Percentiles rank a stretch among this genome's conserved stretches.
Conservation (phyloP, 331 rosid species). For the Spiraea crenata region DNA sequence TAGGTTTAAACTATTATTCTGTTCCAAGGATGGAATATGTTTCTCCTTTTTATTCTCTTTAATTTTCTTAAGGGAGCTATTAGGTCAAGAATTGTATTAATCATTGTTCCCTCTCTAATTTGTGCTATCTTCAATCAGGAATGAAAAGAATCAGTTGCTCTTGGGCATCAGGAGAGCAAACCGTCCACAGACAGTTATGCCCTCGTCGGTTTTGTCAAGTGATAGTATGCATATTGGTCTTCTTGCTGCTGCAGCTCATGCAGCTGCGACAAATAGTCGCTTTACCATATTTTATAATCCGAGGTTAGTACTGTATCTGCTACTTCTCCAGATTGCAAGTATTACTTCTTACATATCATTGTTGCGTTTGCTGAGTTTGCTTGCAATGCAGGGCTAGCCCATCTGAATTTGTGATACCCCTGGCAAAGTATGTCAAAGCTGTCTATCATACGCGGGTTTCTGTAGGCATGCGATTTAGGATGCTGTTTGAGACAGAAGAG, state of each 20-base stretch:
- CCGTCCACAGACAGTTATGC: slow-evolving; percentile 61
- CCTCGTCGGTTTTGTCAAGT: slow-evolving; percentile 66
- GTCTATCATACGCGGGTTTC: slow-evolving; percentile 64
- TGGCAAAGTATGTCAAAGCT: slow-evolving; percentile 61
- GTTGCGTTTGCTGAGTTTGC: background rate
- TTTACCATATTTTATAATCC: slow-evolving; percentile 65
- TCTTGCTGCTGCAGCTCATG: slow-evolving; percentile 83
- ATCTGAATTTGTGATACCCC: slow-evolving; percentile 61
- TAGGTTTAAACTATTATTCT: slow-evolving; percentile 16
- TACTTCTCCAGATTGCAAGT: background rate
- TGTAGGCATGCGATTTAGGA: slow-evolving; percentile 72
- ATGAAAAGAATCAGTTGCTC: slow-evolving; percentile 58
- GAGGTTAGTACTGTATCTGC: slow-evolving; percentile 36
- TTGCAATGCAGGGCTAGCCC: slow-evolving; percentile 55
- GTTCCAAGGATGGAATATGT: background rate
- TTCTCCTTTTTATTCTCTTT: background rate
- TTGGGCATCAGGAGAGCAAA: slow-evolving; percentile 68
- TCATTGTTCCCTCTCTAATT: background rate
- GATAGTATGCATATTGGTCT: slow-evolving; percentile 79
- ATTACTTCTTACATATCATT: slow-evolving; percentile 7
- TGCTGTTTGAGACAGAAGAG: slow-evolving; percentile 76
- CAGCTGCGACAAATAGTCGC: slow-evolving; percentile 71
- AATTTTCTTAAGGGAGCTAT: background rate
- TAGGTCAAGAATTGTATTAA: background rate
- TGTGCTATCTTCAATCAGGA: slow-evolving; percentile 38